Evolutionary conservation across 2,329 filamentous ascomycete genomes (phyloP), one percentile per base, ranked within the genome.

Genomic region (Tolypocladium capitatum): DNA sequence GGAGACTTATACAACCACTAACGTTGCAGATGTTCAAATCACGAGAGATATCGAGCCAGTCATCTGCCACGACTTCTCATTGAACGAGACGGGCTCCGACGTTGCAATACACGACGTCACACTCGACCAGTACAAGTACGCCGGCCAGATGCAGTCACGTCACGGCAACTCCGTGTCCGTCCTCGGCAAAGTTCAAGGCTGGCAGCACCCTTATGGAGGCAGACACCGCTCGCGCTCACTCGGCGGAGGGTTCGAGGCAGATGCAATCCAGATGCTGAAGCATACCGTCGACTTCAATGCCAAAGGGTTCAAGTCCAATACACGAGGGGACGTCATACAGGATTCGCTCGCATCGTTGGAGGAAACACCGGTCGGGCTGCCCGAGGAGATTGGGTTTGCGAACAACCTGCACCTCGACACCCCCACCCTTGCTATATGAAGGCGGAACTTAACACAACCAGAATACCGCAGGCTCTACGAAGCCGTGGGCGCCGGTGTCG

Each of bases 21-120:
- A 32, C 31, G 16, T 14, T 6, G 4, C 6, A 32, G 31, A 32
- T 32, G 31, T 32, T 32, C 31, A 32, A 32, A 32, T 16, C 31
- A 32, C 31, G 31, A 32, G 31, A 16, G 31, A 32, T 32, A 13
- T 32, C 34, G 54, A 64, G 11, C 64, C 68, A 2, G 59, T 70
- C 11, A 59, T 69, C 16, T 70, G 65, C 45, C 67, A 70, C 49
- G 66, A 70, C 50, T 70, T 68, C 46, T 62, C 61, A 2, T 49
- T 70, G 6, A 69, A 65, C 49, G 67, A 70, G 49, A 61, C 63
- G 5, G 68, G 68, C 2, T 65, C 65, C 4, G 67, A 71, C 50
- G 53, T 63, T 31, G 60, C 67, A 14, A 59, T 70, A 18, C 64
- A 71, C 52, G 61, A 61, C 45, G 45, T 69, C 16, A 67, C 56